A percentile compares a stretch with the other conserved stretches of the same genome.
These are phyloP conservation scores for Stachybotrys elegans DNA, from an alignment of 2,329 filamentous ascomycete species.

Conservation along the genomic window DNA sequence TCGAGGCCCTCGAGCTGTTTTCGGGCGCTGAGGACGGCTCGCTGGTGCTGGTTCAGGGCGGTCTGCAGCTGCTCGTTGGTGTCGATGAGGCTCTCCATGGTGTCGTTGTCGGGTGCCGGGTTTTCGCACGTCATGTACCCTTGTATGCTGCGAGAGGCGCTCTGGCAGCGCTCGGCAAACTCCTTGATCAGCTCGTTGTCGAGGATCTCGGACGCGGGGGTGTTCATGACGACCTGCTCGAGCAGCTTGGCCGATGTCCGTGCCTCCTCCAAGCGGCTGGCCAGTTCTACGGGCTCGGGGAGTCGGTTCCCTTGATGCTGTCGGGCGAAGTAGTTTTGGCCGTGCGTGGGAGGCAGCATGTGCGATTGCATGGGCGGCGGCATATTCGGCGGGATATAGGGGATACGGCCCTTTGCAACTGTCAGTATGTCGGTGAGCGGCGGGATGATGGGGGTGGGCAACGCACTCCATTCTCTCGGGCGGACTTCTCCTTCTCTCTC, in stretches of 20 bases:
- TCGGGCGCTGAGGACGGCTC: constrained; percentile 62
- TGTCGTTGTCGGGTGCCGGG: constrained; percentile 84
- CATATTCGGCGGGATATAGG: too few relatives aligned
- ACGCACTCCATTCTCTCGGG: constrained; percentile 46
- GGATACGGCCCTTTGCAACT: too few relatives aligned
- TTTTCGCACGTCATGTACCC: constrained; percentile 76
- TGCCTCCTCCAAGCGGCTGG: constrained; percentile 82
- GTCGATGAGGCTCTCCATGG: constrained; percentile 88
- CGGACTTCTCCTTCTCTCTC: constrained; percentile 70
- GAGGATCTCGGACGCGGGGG: constrained; percentile 69
- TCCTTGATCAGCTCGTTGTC: constrained; percentile 87
- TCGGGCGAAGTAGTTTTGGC: constrained; percentile 54
- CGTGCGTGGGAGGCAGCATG: too few relatives aligned
- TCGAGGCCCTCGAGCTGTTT: constrained; percentile 38
- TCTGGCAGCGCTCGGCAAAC: constrained; percentile 80
- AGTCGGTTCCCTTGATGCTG: constrained; percentile 42
- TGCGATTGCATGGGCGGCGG: too few relatives aligned
- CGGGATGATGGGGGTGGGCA: constrained; percentile 7
- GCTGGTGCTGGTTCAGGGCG: constrained; percentile 78
- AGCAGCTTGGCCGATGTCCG: constrained; percentile 85
- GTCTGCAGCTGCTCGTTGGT: constrained; percentile 87
- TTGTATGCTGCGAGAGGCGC: constrained; percentile 77
- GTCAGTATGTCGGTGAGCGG: too few relatives aligned
- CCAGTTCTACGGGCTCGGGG: constrained; percentile 72
- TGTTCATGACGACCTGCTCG: constrained; percentile 86